A percentile compares a stretch with the other conserved stretches of the same genome.
phyloP scores from a whole-genome alignment of 2,329 filamentous ascomycete genomes.

The Trichoderma asperellum region DNA sequence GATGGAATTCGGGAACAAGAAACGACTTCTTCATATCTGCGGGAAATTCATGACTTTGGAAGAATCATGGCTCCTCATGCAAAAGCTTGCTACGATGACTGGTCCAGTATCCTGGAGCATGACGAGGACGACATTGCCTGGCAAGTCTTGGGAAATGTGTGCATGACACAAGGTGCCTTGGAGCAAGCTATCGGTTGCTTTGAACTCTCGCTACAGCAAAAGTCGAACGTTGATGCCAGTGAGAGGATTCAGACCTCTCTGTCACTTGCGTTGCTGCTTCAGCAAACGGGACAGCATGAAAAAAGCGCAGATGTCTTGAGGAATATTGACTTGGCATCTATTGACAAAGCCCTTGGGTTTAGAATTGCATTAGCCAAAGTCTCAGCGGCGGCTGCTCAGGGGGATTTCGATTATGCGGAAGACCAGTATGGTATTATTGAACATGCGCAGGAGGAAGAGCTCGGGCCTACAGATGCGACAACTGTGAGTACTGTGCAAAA shows the following conservation, averaged over 20 bases:
- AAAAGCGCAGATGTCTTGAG: slow-evolving; percentile 33
- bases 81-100: slow-evolving; percentile 37
- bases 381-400: slow-evolving; percentile 33
- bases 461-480: slow-evolving; percentile 34
- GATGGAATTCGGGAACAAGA: slow-evolving; percentile 33
- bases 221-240: slow-evolving; percentile 27
- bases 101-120: slow-evolving; percentile 32
- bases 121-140: slow-evolving; percentile 44
- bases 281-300: slow-evolving; percentile 31
- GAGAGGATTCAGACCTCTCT: slow-evolving; percentile 35
- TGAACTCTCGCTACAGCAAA: slow-evolving; percentile 33
- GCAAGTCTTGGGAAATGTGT: slow-evolving; percentile 42
- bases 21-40: slow-evolving; percentile 32
- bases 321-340: slow-evolving; percentile 33
- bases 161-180: slow-evolving; percentile 36
- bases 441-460: slow-evolving; percentile 34
- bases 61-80: slow-evolving; percentile 38
- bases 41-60: slow-evolving; percentile 35
- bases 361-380: slow-evolving; percentile 35
- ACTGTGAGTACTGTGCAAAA: slow-evolving; percentile 37
- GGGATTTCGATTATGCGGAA: slow-evolving; percentile 32
- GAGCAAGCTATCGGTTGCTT: slow-evolving; percentile 38
- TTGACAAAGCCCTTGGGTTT: slow-evolving; percentile 35
- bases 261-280: slow-evolving; percentile 33
- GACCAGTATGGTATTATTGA: slow-evolving; percentile 34